phyloP scores from a whole-genome alignment of 768 basidiomycete genomes.

The Psilocybe sp. region DNA sequence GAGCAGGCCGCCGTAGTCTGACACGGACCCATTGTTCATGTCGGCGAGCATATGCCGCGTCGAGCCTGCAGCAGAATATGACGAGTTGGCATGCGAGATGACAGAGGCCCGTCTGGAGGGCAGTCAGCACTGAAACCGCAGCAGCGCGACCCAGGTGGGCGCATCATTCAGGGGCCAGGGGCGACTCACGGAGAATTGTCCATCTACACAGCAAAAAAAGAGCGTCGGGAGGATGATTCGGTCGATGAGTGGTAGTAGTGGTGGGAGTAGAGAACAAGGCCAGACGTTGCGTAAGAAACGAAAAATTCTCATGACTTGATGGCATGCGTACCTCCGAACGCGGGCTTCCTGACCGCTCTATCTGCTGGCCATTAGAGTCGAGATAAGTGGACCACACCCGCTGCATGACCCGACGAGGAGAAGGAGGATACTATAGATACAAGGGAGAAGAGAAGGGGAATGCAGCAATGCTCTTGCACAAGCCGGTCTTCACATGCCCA shows the following conservation, averaged over 20 bases:
- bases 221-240: neutral
- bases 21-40: constrained; percentile 18
- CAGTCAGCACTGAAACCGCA: neutral
- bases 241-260: neutral
- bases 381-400: constrained; percentile 55
- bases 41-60: constrained; percentile 46
- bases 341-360: constrained; percentile 10
- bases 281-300: constrained; percentile 9
- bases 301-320: constrained; percentile 7
- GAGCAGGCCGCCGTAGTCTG: constrained; percentile 29
- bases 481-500: too few relatives aligned
- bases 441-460: too few relatives aligned
- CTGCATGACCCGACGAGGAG: constrained; percentile 33
- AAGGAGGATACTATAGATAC: neutral
- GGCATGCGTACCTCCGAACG: constrained; percentile 1
- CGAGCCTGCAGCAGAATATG: constrained; percentile 43
- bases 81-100: constrained; percentile 28
- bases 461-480: too few relatives aligned
- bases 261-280: neutral
- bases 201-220: constrained; percentile 1
- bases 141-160: neutral
- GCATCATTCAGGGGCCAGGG: neutral
- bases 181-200: constrained; percentile 2
- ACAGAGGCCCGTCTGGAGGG: constrained; percentile 37
- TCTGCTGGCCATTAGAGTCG: constrained; percentile 20